Conservation (phyloP, 768 basidiomycete genomes). For the Kwoniella newhampshirensis region DNA sequence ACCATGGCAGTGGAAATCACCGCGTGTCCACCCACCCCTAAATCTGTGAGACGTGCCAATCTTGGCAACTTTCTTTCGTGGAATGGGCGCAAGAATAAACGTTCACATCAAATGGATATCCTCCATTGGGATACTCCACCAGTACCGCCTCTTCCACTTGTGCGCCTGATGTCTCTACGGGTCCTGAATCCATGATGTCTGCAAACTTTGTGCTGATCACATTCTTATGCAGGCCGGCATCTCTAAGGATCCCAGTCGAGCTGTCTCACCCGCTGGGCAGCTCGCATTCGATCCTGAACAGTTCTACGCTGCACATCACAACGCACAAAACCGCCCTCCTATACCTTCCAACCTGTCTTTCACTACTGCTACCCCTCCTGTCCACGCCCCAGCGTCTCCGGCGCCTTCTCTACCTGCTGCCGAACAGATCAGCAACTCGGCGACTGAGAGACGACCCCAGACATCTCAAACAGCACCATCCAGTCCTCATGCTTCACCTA, state of each 20-base stretch:
- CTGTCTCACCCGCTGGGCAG: conserved; percentile 16
- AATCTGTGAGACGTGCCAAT: conserved; percentile 2
- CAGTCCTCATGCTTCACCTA: conserved; percentile 48
- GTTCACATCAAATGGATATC: too few species aligned
- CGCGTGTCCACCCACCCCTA: conserved; percentile 3
- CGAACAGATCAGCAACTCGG: conserved; percentile 12
- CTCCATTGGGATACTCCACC: too few species aligned
- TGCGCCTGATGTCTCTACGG: too few species aligned
- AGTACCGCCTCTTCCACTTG: not conserved
- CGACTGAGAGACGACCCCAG: conserved; percentile 6
- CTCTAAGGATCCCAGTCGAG: conserved; percentile 12
- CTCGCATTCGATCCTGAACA: conserved; percentile 12
- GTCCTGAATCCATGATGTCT: too few species aligned
- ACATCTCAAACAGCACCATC: conserved; percentile 42
- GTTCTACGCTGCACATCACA: conserved; percentile 6
- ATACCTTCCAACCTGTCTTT: conserved; percentile 46
- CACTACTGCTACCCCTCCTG: conserved; percentile 42
- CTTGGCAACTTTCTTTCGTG: conserved; percentile 8
- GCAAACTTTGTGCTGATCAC: too few species aligned
- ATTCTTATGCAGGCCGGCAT: too few species aligned
- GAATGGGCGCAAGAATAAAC: not conserved
- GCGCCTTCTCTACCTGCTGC: conserved; percentile 15
- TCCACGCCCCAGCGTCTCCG: conserved; percentile 21
- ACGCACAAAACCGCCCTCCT: conserved; percentile 23
- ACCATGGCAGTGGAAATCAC: conserved; percentile 3